phyloP scores from a whole-genome alignment of 805 yeast genomes.

The Clavispora vitiphila region DNA sequence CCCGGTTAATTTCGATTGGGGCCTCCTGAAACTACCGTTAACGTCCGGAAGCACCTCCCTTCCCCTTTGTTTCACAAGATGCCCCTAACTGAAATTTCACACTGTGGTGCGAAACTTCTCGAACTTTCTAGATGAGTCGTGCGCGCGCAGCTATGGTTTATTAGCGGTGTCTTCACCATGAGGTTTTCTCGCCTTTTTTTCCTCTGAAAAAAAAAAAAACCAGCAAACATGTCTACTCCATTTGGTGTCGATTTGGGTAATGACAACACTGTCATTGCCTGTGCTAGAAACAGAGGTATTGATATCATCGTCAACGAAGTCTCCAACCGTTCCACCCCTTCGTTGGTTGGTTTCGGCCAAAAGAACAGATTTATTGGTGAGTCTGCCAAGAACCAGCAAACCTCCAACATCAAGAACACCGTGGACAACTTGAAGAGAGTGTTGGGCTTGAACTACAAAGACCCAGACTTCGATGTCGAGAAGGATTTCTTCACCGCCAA shows the following conservation, averaged over 20 bases:
- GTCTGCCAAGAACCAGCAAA: slow-evolving; percentile 92
- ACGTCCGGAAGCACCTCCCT: too few species aligned
- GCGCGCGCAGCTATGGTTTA: slow-evolving; percentile 5
- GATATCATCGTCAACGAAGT: slow-evolving; percentile 98
- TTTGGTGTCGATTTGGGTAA: slow-evolving; percentile 98
- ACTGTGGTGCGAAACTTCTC: slow-evolving; percentile 12
- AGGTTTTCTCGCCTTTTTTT: slow-evolving; percentile 1
- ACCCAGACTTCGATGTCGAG: slow-evolving; percentile 77
- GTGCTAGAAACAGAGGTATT: slow-evolving; percentile 97
- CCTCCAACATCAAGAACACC: slow-evolving; percentile 93
- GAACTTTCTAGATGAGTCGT: slow-evolving; percentile 24
- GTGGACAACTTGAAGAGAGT: slow-evolving; percentile 92
- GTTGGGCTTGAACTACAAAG: slow-evolving; percentile 68
- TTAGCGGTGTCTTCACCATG: slow-evolving; percentile 2
- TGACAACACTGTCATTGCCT: slow-evolving; percentile 85
- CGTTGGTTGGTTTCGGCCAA: slow-evolving; percentile 82
- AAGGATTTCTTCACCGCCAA: slow-evolving; percentile 67
- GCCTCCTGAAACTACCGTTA: too few species aligned
- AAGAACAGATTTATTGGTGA: slow-evolving; percentile 94
- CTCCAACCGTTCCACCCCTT: slow-evolving; percentile 94
- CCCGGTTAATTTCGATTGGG: too few species aligned
- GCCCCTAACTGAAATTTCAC: too few species aligned
- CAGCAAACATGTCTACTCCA: slow-evolving; percentile 72
- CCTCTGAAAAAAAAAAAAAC: not conserved
- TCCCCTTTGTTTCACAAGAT: too few species aligned